Conservation (phyloP, 1,284 basidiomycete species). For the Lentinula novae-zelandiae region DNA sequence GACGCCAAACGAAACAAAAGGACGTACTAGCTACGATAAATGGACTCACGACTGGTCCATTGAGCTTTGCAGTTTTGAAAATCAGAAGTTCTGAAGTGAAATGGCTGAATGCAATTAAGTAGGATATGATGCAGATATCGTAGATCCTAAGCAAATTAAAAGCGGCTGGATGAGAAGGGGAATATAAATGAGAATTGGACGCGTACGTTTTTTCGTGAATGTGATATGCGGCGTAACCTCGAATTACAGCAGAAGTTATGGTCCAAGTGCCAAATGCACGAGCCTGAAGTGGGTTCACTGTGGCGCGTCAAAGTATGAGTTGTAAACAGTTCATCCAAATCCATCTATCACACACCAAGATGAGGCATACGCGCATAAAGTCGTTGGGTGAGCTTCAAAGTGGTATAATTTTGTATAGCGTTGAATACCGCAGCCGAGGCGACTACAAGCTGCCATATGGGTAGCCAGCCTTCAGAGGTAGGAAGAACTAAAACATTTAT, state of each 20-base stretch:
- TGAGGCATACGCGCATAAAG: slow-evolving; percentile 60
- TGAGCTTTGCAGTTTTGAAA: slow-evolving; percentile 74
- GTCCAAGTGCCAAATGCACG: slow-evolving; percentile 91
- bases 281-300: slow-evolving; percentile 83
- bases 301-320: no score
- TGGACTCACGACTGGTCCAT: slow-evolving; percentile 67
- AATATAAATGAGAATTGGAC: slow-evolving; percentile 1
- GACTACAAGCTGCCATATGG: slow-evolving; percentile 84
- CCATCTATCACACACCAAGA: slow-evolving; percentile 24
- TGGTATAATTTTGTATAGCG: slow-evolving; percentile 77
- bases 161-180: slow-evolving; percentile 13
- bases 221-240: slow-evolving; percentile 84
- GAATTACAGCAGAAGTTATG: slow-evolving; percentile 74
- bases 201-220: slow-evolving; percentile 76
- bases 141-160: slow-evolving; percentile 61
- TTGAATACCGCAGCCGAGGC: slow-evolving; percentile 80
- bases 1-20: background rate
- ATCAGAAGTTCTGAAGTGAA: slow-evolving; percentile 78
- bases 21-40: slow-evolving; percentile 85
- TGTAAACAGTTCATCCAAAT: no score
- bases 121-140: slow-evolving; percentile 84
- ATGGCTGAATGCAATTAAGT: slow-evolving; percentile 80
- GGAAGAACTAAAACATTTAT: slow-evolving; percentile 42
- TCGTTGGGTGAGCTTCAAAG: slow-evolving; percentile 71
- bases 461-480: slow-evolving; percentile 63